phyloP scores from a whole-genome alignment of 164 flowering plant genomes.

The Pachysandra terminalis region DNA sequence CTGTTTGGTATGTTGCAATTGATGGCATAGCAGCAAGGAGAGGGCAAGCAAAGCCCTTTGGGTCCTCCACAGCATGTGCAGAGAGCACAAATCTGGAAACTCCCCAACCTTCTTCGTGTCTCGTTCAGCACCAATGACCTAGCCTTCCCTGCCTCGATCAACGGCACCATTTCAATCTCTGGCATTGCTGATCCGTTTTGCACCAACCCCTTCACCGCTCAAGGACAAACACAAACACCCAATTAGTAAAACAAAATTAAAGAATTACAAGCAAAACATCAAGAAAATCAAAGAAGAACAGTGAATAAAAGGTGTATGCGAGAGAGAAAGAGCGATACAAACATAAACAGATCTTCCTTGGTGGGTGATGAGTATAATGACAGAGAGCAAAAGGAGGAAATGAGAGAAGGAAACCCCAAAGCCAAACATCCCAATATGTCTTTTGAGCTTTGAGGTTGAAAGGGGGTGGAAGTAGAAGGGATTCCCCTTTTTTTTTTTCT shows the following conservation, averaged over 20 bases:
- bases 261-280: background rate
- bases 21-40: conserved; percentile 95
- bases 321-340: background rate
- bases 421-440: too few relatives aligned
- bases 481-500: too few relatives aligned
- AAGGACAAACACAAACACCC: background rate
- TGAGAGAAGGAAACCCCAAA: background rate
- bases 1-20: conserved; percentile 93
- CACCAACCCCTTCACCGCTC: background rate
- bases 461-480: too few relatives aligned
- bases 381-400: conserved; percentile 7
- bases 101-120: conserved; percentile 55
- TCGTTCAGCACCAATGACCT: conserved; percentile 52
- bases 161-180: conserved; percentile 47
- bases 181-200: conserved; percentile 19
- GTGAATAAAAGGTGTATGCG: too few relatives aligned
- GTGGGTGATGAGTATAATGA: background rate
- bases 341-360: conserved; percentile 16
- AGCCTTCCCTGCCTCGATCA: conserved; percentile 32
- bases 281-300: background rate
- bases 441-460: background rate
- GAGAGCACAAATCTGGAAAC: conserved; percentile 73
- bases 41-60: conserved; percentile 62
- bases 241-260: background rate
- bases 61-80: conserved; percentile 96